Evolutionary conservation across 192 early-diverging fungal species (phyloP).

Genomic region (Spizellomyces sp.): DNA sequence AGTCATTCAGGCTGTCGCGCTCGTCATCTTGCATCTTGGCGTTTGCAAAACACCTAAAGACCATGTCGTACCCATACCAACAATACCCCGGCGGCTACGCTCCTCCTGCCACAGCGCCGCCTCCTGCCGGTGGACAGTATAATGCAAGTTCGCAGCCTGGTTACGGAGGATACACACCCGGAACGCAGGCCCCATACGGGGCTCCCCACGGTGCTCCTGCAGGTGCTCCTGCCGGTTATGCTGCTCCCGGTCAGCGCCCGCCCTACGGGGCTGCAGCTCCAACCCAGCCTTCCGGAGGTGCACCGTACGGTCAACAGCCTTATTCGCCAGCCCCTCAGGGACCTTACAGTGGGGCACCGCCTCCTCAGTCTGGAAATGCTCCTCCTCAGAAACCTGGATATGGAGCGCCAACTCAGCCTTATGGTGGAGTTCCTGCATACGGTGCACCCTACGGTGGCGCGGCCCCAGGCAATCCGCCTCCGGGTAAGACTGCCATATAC

Average conservation of each 20-base stretch:
- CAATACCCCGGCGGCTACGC: neutral
- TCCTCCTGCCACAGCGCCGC: neutral
- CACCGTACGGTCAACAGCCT: conserved; percentile 11
- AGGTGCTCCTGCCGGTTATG: neutral
- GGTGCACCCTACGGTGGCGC: neutral
- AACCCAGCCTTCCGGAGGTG: neutral
- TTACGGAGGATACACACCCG: neutral
- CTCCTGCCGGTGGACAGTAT: neutral
- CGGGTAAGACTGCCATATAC: too few species aligned
- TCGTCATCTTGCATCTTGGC: too few species aligned
- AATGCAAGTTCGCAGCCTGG: neutral
- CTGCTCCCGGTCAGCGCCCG: too few species aligned
- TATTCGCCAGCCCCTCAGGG: neutral
- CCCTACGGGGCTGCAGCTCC: too few species aligned
- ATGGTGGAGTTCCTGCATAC: neutral
- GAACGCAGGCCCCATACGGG: too few species aligned
- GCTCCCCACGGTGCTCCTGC: neutral
- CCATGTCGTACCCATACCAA: conserved; percentile 9
- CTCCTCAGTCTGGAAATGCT: neutral
- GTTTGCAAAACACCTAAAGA: neutral
- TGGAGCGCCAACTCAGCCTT: conserved; percentile 3
- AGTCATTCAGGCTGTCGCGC: too few species aligned
- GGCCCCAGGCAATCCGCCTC: too few species aligned
- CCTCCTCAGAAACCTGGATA: neutral
- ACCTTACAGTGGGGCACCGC: neutral